A percentile compares a stretch with the other conserved stretches of the same genome.
phyloP scores from a whole-genome alignment of 2,329 filamentous ascomycete species.

The Cercospora sesami region DNA sequence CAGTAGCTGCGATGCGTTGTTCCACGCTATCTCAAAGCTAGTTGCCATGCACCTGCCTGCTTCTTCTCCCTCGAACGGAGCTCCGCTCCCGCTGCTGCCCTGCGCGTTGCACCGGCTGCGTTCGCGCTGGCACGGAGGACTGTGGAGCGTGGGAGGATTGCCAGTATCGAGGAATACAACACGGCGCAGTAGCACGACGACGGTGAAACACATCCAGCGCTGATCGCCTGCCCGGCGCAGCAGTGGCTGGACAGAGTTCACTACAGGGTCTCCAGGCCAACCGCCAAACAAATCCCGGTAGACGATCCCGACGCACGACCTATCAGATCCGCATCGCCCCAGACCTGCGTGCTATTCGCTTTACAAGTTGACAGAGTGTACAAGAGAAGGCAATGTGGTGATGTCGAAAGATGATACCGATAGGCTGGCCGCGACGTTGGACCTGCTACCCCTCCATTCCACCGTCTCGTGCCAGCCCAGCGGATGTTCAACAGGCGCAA shows the following conservation, averaged over 20 bases:
- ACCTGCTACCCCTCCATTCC: conserved; percentile 7
- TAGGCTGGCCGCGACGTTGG: conserved; percentile 9
- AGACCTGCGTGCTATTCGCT: background rate
- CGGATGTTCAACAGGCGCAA: background rate
- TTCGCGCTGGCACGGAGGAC: background rate
- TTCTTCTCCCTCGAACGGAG: background rate
- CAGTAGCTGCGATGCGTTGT: background rate
- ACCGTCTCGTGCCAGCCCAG: background rate
- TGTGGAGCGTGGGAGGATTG: background rate
- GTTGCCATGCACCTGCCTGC: background rate
- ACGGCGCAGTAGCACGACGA: background rate
- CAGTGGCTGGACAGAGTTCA: conserved; percentile 9
- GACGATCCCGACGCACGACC: background rate
- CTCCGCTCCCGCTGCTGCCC: background rate
- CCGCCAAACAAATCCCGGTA: background rate
- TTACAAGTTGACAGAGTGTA: background rate
- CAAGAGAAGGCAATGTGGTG: background rate
- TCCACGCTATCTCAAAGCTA: background rate
- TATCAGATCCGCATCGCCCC: background rate
- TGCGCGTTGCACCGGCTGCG: background rate
- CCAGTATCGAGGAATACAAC: background rate
- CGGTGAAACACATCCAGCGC: conserved; percentile 3
- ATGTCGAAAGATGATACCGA: conserved; percentile 4
- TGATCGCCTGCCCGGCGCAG: background rate
- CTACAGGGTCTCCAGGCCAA: conserved; percentile 5